Percentiles rank a stretch among this genome's conserved stretches.
phyloP scores from a whole-genome alignment of 1,284 basidiomycete genomes.

The Fomitopsis betulina region DNA sequence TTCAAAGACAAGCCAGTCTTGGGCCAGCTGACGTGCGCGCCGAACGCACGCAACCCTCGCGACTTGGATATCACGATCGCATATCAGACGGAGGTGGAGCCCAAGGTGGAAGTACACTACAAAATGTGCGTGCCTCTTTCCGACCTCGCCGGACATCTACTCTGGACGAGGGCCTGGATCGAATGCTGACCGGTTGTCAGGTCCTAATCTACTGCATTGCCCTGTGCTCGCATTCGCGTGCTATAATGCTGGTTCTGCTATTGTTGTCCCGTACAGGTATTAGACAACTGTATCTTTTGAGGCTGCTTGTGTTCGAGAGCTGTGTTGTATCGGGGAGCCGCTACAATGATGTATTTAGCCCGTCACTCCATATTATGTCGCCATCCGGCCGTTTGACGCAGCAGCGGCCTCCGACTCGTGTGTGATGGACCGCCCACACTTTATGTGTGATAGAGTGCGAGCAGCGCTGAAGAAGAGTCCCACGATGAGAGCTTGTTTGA shows the following conservation, averaged over 20 bases:
- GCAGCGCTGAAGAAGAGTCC: not conserved
- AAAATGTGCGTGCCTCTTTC: conserved; percentile 68
- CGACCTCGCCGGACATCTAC: conserved; percentile 16
- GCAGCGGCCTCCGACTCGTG: too few relatives aligned
- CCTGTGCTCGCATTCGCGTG: not conserved
- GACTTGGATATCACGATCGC: conserved; percentile 87
- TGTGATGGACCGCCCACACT: too few relatives aligned
- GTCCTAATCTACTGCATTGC: conserved; percentile 42
- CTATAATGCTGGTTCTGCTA: not conserved
- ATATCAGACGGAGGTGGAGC: conserved; percentile 49
- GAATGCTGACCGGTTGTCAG: conserved; percentile 68
- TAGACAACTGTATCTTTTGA: conserved; percentile 1
- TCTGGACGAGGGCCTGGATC: conserved; percentile 22
- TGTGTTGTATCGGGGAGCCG: not conserved
- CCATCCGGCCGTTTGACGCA: too few relatives aligned
- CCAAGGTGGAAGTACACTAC: conserved; percentile 49
- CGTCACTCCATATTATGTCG: too few relatives aligned
- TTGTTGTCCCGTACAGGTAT: conserved; percentile 3
- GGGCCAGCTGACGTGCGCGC: conserved; percentile 74
- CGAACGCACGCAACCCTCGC: conserved; percentile 87
- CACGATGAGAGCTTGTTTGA: not conserved
- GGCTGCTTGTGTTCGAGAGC: not conserved
- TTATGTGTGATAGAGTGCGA: not conserved
- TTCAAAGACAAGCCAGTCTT: conserved; percentile 67
- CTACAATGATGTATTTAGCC: not conserved